phyloP scores from a whole-genome alignment of 1,284 basidiomycete species.

The Malassezia psittaci region DNA sequence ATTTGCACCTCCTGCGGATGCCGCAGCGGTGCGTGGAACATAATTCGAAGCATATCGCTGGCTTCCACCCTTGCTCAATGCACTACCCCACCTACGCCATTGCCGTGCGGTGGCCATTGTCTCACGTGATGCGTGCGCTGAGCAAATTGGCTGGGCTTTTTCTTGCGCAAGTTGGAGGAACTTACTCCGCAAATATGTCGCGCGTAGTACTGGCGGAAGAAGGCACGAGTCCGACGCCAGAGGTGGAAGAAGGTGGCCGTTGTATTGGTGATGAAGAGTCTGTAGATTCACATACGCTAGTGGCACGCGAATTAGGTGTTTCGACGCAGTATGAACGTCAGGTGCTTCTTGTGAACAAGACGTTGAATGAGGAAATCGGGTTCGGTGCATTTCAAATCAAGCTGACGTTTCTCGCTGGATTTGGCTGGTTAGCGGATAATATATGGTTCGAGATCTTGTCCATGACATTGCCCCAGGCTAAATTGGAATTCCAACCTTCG shows the following conservation, averaged over 20 bases:
- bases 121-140: not conserved
- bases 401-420: constrained; percentile 56
- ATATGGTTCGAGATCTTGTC: constrained; percentile 37
- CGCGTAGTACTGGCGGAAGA: not conserved
- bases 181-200: not conserved
- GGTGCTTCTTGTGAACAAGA: constrained; percentile 30
- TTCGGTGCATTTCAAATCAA: constrained; percentile 58
- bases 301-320: constrained; percentile 36
- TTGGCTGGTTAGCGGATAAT: constrained; percentile 54
- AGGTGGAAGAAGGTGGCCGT: not conserved
- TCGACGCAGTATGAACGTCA: constrained; percentile 33
- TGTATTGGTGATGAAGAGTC: constrained; percentile 3
- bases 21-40: not conserved
- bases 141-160: not conserved
- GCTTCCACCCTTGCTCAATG: not conserved
- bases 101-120: not conserved
- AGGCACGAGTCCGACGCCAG: not conserved
- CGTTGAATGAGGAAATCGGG: constrained; percentile 50
- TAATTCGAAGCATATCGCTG: not conserved
- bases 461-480: constrained; percentile 35
- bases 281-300: constrained; percentile 10
- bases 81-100: not conserved
- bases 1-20: not conserved
- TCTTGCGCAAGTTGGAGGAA: not conserved
- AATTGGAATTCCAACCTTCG: constrained; percentile 27